phyloP scores from a whole-genome alignment of 202 grass and related monocot genomes.

The Digitaria exilis region DNA sequence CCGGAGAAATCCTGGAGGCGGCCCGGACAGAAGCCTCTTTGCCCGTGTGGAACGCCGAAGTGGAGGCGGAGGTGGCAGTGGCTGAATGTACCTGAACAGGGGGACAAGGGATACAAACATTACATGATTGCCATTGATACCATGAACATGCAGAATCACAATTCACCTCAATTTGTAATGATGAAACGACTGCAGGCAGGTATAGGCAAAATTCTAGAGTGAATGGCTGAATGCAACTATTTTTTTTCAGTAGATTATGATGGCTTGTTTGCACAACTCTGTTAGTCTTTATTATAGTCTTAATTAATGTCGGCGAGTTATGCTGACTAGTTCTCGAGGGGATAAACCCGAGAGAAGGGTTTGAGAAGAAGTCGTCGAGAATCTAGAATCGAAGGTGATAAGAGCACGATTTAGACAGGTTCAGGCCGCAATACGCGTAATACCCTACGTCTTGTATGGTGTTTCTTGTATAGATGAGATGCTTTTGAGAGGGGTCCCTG shows the following conservation, averaged over 20 bases:
- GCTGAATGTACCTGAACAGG: neutral
- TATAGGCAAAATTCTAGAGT: neutral
- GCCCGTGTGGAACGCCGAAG: neutral
- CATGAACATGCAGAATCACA: neutral
- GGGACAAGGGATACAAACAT: neutral
- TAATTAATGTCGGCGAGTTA: too few species aligned
- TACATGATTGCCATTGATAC: neutral
- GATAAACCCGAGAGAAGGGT: too few species aligned
- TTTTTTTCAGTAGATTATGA: neutral
- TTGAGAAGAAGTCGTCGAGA: too few species aligned
- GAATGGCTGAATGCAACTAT: neutral
- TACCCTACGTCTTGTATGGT: too few species aligned
- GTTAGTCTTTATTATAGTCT: too few species aligned
- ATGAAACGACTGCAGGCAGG: neutral
- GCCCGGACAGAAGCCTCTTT: neutral
- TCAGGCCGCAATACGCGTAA: too few species aligned
- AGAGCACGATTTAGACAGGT: too few species aligned
- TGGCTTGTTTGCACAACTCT: neutral
- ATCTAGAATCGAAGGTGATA: too few species aligned
- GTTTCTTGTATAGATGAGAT: too few species aligned
- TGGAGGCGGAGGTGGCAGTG: neutral
- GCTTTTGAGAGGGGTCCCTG: too few species aligned
- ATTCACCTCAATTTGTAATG: neutral
- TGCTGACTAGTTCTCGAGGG: too few species aligned
- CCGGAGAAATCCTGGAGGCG: conserved; percentile 9